These are phyloP conservation scores for Rubia occidens DNA, from an alignment of 305 asterid species.

Conservation along the genomic window DNA sequence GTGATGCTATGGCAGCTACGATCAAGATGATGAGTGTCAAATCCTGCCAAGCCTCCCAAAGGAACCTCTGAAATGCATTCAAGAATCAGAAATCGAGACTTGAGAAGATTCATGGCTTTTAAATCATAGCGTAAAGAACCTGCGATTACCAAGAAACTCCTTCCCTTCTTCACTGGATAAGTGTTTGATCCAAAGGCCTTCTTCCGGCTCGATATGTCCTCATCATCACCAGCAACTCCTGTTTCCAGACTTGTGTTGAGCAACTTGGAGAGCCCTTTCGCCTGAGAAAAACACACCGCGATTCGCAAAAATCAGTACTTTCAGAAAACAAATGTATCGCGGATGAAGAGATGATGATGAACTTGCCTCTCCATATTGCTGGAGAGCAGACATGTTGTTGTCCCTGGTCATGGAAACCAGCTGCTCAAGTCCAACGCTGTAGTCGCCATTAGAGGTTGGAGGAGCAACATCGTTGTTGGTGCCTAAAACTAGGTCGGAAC, in stretches of 20 bases:
- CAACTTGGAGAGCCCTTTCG: conserved; percentile 55
- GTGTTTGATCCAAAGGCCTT: conserved; percentile 74
- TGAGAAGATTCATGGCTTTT: background rate
- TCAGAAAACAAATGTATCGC: background rate
- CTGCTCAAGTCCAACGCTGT: conserved; percentile 60
- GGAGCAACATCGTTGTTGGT: conserved; percentile 36
- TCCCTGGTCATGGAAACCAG: conserved; percentile 73
- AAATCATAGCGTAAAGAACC: background rate
- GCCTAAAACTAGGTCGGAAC: conserved; percentile 46
- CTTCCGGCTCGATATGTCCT: conserved; percentile 48
- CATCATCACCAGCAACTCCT: conserved; percentile 42
- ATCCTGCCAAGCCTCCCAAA: conserved; percentile 97
- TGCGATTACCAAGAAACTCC: conserved; percentile 56
- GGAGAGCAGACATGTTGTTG: conserved; percentile 51
- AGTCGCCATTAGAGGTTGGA: conserved; percentile 55
- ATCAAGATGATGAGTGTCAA: conserved; percentile 79
- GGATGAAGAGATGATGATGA: background rate
- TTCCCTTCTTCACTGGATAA: conserved; percentile 79
- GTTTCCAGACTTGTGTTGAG: conserved; percentile 33
- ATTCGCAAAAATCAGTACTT: background rate
- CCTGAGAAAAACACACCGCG: conserved; percentile 30
- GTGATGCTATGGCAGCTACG: conserved; percentile 70
- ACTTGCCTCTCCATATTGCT: conserved; percentile 83
- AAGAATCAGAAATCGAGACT: conserved; percentile 8
- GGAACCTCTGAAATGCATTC: conserved; percentile 47